Evolutionary conservation across 2,329 filamentous ascomycete species (phyloP).

Genomic region (Lasiodiplodia sp.): DNA sequence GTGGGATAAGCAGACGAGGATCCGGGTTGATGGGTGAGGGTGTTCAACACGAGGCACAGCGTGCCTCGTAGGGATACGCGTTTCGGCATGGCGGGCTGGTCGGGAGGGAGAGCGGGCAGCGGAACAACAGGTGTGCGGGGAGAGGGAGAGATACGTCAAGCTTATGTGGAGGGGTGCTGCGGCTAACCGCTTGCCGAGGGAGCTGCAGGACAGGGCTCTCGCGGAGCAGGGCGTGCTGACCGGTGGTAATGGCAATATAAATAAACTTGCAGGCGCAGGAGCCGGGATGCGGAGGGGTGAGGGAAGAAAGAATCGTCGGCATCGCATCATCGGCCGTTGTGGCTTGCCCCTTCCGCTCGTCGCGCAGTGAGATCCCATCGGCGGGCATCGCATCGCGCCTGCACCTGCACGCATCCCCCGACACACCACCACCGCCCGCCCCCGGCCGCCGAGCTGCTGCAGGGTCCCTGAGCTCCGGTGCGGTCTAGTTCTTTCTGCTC

Average conservation of each 20-base stretch:
- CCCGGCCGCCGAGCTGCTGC: conserved; percentile 11
- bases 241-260: conserved; percentile 25
- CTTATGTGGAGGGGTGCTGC: conserved; percentile 8
- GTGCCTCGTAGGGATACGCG: neutral
- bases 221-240: conserved; percentile 10
- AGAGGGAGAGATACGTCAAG: conserved; percentile 1
- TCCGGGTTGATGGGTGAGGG: conserved; percentile 1
- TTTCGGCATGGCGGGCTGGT: neutral
- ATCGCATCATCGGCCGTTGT: conserved; percentile 11
- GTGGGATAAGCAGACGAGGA: conserved; percentile 22
- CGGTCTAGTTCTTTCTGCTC: conserved; percentile 16
- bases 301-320: neutral
- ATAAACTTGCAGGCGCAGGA: conserved; percentile 20
- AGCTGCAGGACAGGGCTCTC: neutral
- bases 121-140: conserved; percentile 1
- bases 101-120: neutral
- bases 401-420: neutral
- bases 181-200: conserved; percentile 17
- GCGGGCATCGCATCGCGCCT: conserved; percentile 8
- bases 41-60: conserved; percentile 6
- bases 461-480: conserved; percentile 11
- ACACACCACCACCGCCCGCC: neutral
- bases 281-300: conserved; percentile 7
- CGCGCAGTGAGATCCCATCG: conserved; percentile 21
- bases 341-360: neutral